Evolutionary conservation across 1,284 basidiomycete genomes (phyloP).

Genomic region (Marasmius oreades): DNA sequence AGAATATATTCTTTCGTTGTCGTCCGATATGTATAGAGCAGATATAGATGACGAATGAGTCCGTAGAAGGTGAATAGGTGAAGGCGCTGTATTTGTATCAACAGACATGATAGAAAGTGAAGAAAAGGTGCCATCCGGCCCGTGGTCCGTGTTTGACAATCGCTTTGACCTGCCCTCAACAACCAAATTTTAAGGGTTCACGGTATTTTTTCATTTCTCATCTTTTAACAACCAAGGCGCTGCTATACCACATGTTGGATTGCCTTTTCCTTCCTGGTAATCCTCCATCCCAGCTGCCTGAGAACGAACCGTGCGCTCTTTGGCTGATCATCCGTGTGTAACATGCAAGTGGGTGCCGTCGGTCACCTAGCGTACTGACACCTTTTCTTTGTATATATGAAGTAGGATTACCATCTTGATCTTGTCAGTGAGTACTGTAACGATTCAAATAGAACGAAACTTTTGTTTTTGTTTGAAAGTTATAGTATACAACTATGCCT

Average conservation of each 20-base stretch:
- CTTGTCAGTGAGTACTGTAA: too few species aligned
- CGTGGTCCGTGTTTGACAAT: background rate
- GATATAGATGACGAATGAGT: conserved; percentile 61
- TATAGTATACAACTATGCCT: too few species aligned
- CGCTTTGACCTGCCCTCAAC: conserved; percentile 42
- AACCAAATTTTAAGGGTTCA: conserved; percentile 14
- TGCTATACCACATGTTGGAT: conserved; percentile 55
- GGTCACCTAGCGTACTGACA: conserved; percentile 70
- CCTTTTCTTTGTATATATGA: background rate
- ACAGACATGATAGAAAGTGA: background rate
- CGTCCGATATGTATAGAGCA: conserved; percentile 54
- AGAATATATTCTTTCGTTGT: conserved; percentile 77
- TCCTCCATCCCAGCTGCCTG: conserved; percentile 56
- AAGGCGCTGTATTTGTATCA: conserved; percentile 27
- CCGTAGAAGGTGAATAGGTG: conserved; percentile 75
- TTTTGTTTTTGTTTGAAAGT: too few species aligned
- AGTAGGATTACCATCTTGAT: too few species aligned
- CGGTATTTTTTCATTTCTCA: conserved; percentile 25
- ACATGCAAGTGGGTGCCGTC: conserved; percentile 39
- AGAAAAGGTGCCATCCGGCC: background rate
- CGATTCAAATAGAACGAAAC: too few species aligned
- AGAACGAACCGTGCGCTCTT: conserved; percentile 55
- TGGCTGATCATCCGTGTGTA: conserved; percentile 52
- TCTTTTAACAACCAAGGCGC: conserved; percentile 63
- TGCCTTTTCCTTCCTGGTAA: conserved; percentile 33